These are phyloP conservation scores for Buddleja alternifolia DNA, from an alignment of 257 asterid genomes.

Conservation along the genomic window DNA sequence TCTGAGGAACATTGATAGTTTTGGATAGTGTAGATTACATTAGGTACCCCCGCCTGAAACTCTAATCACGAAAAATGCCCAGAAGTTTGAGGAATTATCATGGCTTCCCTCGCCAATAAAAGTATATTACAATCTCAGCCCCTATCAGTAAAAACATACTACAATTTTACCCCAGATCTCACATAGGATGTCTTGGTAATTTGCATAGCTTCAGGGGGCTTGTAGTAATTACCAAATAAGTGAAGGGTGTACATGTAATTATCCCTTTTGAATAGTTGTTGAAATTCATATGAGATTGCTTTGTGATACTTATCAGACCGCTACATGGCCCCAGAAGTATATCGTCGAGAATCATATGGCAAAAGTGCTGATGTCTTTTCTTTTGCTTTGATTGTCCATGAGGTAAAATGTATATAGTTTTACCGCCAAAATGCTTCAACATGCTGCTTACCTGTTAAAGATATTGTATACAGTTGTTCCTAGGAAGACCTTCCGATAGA, in stretches of 20 bases:
- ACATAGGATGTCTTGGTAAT: no score
- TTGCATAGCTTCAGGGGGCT: no score
- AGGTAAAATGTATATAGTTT: conserved; percentile 39
- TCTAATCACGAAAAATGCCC: no score
- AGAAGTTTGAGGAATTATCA: no score
- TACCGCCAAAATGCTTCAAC: not conserved
- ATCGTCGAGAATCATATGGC: conserved; percentile 67
- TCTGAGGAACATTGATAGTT: not conserved
- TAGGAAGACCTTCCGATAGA: conserved; percentile 65
- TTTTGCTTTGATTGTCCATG: conserved; percentile 60
- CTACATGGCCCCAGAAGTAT: conserved; percentile 80
- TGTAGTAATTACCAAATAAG: no score
- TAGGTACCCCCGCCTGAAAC: no score
- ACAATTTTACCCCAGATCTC: no score
- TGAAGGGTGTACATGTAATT: no score
- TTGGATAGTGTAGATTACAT: no score
- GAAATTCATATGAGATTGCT: conserved; percentile 18
- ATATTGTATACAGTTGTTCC: conserved; percentile 52
- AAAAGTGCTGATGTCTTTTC: conserved; percentile 65
- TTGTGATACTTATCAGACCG: conserved; percentile 50
- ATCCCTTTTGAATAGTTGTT: not conserved
- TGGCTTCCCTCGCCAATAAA: no score
- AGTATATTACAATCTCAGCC: no score
- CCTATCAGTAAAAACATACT: no score
- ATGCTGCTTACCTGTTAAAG: conserved; percentile 1